phyloP scores from a whole-genome alignment of 768 basidiomycete genomes.

The Lactarius psammicola region DNA sequence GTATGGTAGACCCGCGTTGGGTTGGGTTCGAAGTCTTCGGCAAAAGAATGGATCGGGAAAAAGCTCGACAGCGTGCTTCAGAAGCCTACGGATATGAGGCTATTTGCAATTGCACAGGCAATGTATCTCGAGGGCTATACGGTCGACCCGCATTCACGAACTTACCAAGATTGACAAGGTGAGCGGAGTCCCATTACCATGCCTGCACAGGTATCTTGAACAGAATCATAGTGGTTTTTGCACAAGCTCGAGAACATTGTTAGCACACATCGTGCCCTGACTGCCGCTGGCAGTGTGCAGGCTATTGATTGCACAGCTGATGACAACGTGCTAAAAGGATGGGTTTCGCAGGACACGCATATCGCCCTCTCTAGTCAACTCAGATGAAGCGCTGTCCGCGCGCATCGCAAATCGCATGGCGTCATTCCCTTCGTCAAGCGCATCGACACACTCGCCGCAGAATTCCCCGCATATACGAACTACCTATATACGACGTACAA shows the following conservation, averaged over 20 bases:
- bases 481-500: slow-evolving; percentile 99
- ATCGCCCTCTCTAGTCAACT: slow-evolving; percentile 78
- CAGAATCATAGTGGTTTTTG: slow-evolving; percentile 77
- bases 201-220: not conserved
- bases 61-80: slow-evolving; percentile 78
- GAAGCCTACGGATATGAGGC: slow-evolving; percentile 89
- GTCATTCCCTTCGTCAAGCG: slow-evolving; percentile 98
- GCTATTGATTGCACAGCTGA: slow-evolving; percentile 70
- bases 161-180: slow-evolving; percentile 99
- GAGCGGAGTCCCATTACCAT: slow-evolving; percentile 14
- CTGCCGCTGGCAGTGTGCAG: slow-evolving; percentile 65
- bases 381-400: slow-evolving; percentile 78
- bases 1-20: slow-evolving; percentile 96
- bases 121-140: slow-evolving; percentile 93
- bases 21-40: slow-evolving; percentile 96
- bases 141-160: slow-evolving; percentile 86
- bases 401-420: slow-evolving; percentile 78
- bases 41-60: slow-evolving; percentile 54
- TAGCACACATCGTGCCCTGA: slow-evolving; percentile 74
- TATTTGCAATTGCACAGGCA: slow-evolving; percentile 97
- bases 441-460: slow-evolving; percentile 98
- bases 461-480: slow-evolving; percentile 98
- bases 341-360: slow-evolving; percentile 93
- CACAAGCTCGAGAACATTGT: slow-evolving; percentile 99
- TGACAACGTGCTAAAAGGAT: slow-evolving; percentile 87